Base-by-base conservation (phyloP, 495 filamentous ascomycete genomes). In the Penicillium canescens region DNA sequence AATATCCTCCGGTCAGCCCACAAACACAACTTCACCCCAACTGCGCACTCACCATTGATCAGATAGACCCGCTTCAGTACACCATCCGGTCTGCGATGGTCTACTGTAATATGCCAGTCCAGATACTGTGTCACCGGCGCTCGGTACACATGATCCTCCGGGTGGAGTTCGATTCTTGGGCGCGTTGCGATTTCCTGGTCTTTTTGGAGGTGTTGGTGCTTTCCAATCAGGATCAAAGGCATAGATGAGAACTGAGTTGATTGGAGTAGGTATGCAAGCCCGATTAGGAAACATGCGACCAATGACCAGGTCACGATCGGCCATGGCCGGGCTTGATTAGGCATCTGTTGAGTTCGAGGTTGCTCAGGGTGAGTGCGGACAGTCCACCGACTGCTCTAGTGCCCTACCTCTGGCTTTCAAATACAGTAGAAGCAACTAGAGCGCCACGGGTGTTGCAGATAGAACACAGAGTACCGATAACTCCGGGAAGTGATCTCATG, bases 81-180 rank as follows among this genome's bases (percentile, higher is more conserved):
- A 4, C 75, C 75, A 46, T 78, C 75, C 18, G 73, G 75, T n/a
- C 70, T 64, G 20, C 66, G 50, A 13, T 56, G 2, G 6, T 45
- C 68, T 18, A 63, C 55, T 13, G 62, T 72, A 13, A 77, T 58
- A 3, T 43, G 57, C 73, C 74, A 77, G 21, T 68, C 46, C 11
- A 71, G 55, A 42, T 68, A 49, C 2, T 70, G 69, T 36, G 69
- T 71, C 7, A 43, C 36, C 2, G 74, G 55, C 11, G 43, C 48
- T 14, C 75, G 68, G 36, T 66, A 63, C 7, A 65, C 47, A 68
- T 78, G 75, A 34, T 70, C 60, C 36, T 78, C 67, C 0, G 73
- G 70, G 48, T 69, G 71, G 21, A 76, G 64, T 48, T 59, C 61
- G 33, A 71, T 70, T 2, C 46, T 20, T n/a, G 65, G 70, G 35